Base-by-base conservation (phyloP, 768 basidiomycete genomes). In the Trametes cubensis region DNA sequence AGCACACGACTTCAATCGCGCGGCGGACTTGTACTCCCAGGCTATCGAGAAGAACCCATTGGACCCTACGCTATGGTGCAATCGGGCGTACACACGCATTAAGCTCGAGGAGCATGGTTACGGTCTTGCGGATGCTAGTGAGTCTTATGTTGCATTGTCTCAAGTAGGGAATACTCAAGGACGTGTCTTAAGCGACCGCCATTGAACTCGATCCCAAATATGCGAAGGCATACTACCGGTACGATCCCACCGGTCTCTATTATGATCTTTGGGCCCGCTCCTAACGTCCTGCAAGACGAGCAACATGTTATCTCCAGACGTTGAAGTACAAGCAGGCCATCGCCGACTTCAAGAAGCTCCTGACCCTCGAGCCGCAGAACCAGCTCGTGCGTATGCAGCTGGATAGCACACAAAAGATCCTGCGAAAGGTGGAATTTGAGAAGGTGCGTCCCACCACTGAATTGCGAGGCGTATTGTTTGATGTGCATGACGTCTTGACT, bases 31-130 rank as follows among this genome's bases (percentile, higher is more conserved):
- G 40, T 99, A 98, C 74, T 83, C 89, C 2, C 76, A 86, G 40
- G 93, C 96, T 2, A 90, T 98, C 66, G 86, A 89, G 66, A 83
- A 88, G 71, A 95, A 99, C 72, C 95, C 94, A 0, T 79, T 80
- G 58, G 96, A 98, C 69, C 78, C 94, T 55, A 95, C 94, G 15
- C 75, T 96, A 55, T 98, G 92, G 90, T 95, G 90, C 72, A 98
- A 98, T 76, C 84, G 96, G 40, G 94, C 97, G 2, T 92, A 94
- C 75, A 84, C 92, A 15, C 85, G 96, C 53, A 93, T 95, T 76
- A 97, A 92, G 77, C 76, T 98, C 58, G 91, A 99, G 74, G 88
- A 99, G 76, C 89, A 90, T 69, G 97, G 97, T 3, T 94, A 95
- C 71, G 97, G 95, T 17, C 83, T 96, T 26, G 78, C 79, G 26